Evolutionary conservation across 2,329 filamentous ascomycete species (phyloP), one percentile per base, ranked within the genome.

Genomic region (Allantophomopsis cytisporea): DNA sequence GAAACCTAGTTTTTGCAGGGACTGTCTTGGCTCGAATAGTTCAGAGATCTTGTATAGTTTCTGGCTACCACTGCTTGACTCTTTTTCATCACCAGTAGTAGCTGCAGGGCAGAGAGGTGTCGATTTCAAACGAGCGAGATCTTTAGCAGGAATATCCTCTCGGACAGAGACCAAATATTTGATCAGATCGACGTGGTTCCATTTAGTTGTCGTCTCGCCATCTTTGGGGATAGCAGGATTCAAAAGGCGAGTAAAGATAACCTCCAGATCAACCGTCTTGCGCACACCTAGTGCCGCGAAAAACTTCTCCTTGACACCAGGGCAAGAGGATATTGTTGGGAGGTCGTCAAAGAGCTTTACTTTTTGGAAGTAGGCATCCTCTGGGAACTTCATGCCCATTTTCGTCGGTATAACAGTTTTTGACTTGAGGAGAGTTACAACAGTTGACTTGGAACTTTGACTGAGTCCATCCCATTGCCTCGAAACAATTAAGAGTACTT

Each of bases 341-440:
- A 98, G 66, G 55, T 98, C 91, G 45, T 95, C 87, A 53, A 98
- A 98, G 1, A 98, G 66, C 56, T 86, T 91, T 31, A 98, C 91
- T n/a, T 76, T 82, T 2, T 84, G 77, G 53, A 98, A 95, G 58
- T 95, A 98, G 0, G 91, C 80, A 47, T 96, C 87, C 3, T 66
- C 63, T 4, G 91, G 91, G 48, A 74, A 83, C 50, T 69, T 81
- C 88, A 98, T 93, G 7, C 91, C 91, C 47, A 80, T 61, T 55
- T 86, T 95, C 0, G 91, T 96, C 0, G 91, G 91, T 54, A 98
- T 84, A 20, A 94, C 73, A 0, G 85, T 73, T 37, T 81, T 69
- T 2, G 70, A 63, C 39, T 76, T 71, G 3, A 96, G 63, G 4
- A 86, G 60, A 13, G 71, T 64, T 7, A 73, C 62, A 4, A 94